phyloP scores from a whole-genome alignment of 139 green algal species.

The Volvox reticuliferus region DNA sequence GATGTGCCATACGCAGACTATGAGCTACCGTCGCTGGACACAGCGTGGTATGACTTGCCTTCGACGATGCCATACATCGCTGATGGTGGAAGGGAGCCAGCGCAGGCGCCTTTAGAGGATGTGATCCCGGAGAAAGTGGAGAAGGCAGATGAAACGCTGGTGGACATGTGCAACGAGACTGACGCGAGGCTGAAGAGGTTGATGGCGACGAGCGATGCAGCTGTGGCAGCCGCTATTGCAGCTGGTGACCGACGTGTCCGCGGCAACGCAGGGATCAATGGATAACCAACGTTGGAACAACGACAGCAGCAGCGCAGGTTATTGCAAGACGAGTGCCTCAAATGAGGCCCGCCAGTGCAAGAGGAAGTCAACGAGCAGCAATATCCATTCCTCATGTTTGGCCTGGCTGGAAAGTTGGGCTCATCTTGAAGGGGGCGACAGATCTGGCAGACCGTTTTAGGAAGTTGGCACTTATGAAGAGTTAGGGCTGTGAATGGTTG shows the following conservation, averaged over 20 bases:
- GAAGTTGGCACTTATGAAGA: too few species aligned
- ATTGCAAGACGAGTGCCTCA: too few species aligned
- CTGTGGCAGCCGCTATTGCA: neutral
- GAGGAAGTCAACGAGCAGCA: too few species aligned
- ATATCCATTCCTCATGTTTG: too few species aligned
- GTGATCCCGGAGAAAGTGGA: neutral
- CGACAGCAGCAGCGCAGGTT: too few species aligned
- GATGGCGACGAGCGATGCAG: neutral
- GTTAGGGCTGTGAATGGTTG: too few species aligned
- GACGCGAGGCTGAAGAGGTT: neutral
- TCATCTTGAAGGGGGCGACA: too few species aligned
- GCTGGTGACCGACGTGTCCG: neutral
- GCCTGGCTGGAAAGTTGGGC: too few species aligned
- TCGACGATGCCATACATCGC: neutral
- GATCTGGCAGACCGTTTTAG: too few species aligned
- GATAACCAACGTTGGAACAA: too few species aligned
- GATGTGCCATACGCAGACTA: conserved; percentile 19
- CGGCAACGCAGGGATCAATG: too few species aligned
- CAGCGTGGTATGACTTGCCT: neutral
- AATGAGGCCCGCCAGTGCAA: too few species aligned
- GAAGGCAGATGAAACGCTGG: neutral
- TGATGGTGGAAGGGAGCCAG: neutral
- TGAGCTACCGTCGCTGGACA: neutral
- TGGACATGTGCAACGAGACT: neutral
- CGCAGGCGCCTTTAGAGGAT: neutral